A percentile compares a stretch with the other conserved stretches of the same genome.
phyloP scores from a whole-genome alignment of 306 rosid species.

The Castanospermum australe region DNA sequence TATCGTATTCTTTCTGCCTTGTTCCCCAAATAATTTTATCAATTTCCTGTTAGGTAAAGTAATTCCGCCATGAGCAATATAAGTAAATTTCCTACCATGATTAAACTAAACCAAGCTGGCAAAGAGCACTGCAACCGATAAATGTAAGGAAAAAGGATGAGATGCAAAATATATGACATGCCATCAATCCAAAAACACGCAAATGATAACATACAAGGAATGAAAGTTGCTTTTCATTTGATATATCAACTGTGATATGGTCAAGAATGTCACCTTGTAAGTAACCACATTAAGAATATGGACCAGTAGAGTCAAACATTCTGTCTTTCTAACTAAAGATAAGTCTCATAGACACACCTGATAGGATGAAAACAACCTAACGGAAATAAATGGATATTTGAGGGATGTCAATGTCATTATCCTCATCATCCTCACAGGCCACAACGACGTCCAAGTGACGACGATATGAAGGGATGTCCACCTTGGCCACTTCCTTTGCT shows the following conservation, averaged over 20 bases:
- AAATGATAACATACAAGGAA: slow-evolving; percentile 22
- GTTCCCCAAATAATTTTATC: too few relatives aligned
- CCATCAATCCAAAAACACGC: not conserved
- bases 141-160: not conserved
- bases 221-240: slow-evolving; percentile 24
- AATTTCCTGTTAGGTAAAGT: not conserved
- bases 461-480: slow-evolving; percentile 76
- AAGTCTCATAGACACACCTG: slow-evolving; percentile 25
- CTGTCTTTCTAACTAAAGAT: slow-evolving; percentile 35
- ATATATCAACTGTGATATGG: slow-evolving; percentile 10
- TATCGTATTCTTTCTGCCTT: too few relatives aligned
- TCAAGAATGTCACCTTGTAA: slow-evolving; percentile 15
- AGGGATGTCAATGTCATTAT: slow-evolving; percentile 89
- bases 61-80: not conserved
- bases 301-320: slow-evolving; percentile 20
- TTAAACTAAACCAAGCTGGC: not conserved
- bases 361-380: slow-evolving; percentile 42
- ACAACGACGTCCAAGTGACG: slow-evolving; percentile 83
- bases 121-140: not conserved
- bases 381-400: slow-evolving; percentile 84
- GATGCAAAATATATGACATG: not conserved
- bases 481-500: slow-evolving; percentile 84
- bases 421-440: slow-evolving; percentile 95
- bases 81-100: not conserved
- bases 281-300: slow-evolving; percentile 24